Percentiles rank a stretch among this genome's conserved stretches.
phyloP scores from a whole-genome alignment of 257 asterid genomes.

The Parsonsia alboflavescens region DNA sequence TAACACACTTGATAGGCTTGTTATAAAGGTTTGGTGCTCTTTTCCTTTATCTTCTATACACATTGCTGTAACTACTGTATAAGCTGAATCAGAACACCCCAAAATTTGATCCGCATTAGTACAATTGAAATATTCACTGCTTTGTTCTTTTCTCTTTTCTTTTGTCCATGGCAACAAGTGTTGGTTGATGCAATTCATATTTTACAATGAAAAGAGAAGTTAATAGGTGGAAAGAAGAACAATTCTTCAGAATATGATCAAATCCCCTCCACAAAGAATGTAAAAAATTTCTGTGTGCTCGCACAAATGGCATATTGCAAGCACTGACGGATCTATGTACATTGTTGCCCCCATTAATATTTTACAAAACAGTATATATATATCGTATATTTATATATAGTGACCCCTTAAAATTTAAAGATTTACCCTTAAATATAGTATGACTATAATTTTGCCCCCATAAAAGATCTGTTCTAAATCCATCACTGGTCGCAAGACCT shows the following conservation, averaged over 20 bases:
- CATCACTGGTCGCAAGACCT: not conserved
- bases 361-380: too few species aligned
- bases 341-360: too few species aligned
- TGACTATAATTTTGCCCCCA: too few species aligned
- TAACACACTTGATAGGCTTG: conserved; percentile 66
- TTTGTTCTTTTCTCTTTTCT: not conserved
- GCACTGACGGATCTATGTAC: too few species aligned
- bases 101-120: not conserved
- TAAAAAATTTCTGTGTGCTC: not conserved
- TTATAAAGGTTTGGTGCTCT: conserved; percentile 55
- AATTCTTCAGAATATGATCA: not conserved
- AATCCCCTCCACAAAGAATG: not conserved
- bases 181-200: not conserved
- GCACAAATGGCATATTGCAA: not conserved
- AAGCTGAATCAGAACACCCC: not conserved
- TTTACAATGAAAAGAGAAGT: not conserved
- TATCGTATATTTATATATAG: too few species aligned
- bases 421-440: too few species aligned
- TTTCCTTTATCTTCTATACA: not conserved
- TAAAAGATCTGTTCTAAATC: too few species aligned
- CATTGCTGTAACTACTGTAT: not conserved
- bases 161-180: not conserved
- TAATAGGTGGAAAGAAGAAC: not conserved
- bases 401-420: too few species aligned
- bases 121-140: not conserved